phyloP scores from a whole-genome alignment of 2,329 filamentous ascomycete species.

The Botrytis fragariae region DNA sequence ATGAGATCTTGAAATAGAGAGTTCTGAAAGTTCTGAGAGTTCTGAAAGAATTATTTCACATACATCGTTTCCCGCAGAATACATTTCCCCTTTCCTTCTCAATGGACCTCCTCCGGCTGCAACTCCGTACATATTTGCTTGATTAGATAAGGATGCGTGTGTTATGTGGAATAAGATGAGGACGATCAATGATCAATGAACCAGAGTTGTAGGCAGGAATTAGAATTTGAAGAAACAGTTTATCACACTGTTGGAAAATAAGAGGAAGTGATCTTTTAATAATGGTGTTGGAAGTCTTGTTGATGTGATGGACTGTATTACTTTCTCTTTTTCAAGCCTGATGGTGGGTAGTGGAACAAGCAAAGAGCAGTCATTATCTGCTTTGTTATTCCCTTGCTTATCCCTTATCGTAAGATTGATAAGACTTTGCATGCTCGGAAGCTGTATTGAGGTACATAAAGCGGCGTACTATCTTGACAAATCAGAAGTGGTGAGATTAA shows the following conservation, averaged over 20 bases:
- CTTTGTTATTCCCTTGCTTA: constrained; percentile 15
- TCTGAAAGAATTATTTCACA: constrained; percentile 22
- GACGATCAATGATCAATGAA: not conserved
- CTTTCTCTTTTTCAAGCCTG: not conserved
- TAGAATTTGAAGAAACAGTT: not conserved
- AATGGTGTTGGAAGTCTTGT: not conserved
- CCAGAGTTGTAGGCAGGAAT: not conserved
- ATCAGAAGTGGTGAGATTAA: not conserved
- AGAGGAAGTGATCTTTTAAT: not conserved
- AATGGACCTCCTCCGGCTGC: constrained; percentile 1
- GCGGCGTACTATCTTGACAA: not conserved
- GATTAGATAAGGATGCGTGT: not conserved
- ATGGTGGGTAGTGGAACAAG: not conserved
- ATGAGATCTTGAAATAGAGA: not conserved
- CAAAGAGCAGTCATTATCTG: not conserved
- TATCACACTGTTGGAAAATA: not conserved
- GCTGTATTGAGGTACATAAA: not conserved
- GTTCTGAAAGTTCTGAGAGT: not conserved
- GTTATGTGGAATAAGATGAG: not conserved
- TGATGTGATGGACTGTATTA: not conserved
- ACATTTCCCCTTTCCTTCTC: constrained; percentile 24
- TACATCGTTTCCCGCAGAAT: constrained; percentile 32
- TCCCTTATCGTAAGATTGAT: constrained; percentile 5
- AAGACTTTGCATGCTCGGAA: not conserved
- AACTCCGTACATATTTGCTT: constrained; percentile 7